Base-by-base conservation (phyloP, 768 basidiomycete genomes). In the Epithele typhae region DNA sequence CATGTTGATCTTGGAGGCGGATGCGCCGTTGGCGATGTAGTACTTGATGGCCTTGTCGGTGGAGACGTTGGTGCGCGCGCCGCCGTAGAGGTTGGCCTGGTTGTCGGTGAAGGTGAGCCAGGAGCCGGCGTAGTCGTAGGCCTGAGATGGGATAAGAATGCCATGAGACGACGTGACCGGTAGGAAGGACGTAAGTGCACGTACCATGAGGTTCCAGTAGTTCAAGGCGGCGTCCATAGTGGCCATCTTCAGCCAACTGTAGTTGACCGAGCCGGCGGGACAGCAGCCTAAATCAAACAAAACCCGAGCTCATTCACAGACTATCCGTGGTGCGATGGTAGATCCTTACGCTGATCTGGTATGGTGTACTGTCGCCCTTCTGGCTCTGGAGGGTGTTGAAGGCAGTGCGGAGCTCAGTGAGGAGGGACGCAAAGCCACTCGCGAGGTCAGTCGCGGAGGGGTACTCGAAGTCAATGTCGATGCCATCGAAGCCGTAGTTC, bases 161-260 rank as follows among this genome's bases (percentile, higher is more conserved):
- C n/a, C n/a, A n/a, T n/a, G n/a, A n/a, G n/a, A n/a, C n/a, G n/a
- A n/a, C n/a, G n/a, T n/a, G n/a, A n/a, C n/a, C n/a, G n/a, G n/a
- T n/a, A n/a, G n/a, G n/a, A n/a, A n/a, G 14, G 14, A 14, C 14
- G 8, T 30, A 14, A 30, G 27, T 30, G 27, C 14, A 30, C 27
- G 27, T 30, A 79, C 85, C 89, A 92, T 91, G 43, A 92, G 62
- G 59, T 92, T 89, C 87, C 87, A 91, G 68, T 80, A 87, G 37
- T 70, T 75, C 41, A 92, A 60, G 6, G 78, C 81, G 15, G 59
- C 56, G 57, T 88, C 75, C 80, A 92, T 82, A 53, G 81, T 76
- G 6, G 74, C 59, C 15, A 90, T 69, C 4, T 73, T 69, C 15
- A 85, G 71, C 51, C 77, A 74, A 36, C 69, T 70, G 49, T 84